Evolutionary conservation across 352 stramenopile species (phyloP).

Genomic region (Phytopythium litorale): DNA sequence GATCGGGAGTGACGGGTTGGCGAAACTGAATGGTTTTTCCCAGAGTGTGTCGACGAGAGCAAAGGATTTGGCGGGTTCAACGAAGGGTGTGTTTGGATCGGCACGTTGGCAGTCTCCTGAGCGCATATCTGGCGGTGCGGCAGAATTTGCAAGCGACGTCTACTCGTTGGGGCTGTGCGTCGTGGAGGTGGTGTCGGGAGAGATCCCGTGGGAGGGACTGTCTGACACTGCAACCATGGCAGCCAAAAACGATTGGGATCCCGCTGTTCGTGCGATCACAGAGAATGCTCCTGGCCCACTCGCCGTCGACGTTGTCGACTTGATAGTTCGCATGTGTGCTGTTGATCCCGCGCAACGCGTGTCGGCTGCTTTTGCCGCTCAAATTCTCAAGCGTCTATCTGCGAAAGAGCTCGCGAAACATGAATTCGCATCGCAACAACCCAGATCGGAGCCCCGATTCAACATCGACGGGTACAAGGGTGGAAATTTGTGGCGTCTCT

Average conservation of each 20-base stretch:
- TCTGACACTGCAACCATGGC: too few species aligned
- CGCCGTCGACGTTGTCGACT: neutral
- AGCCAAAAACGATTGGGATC: neutral
- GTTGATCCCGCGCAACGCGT: neutral
- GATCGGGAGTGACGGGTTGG: slow-evolving; percentile 1
- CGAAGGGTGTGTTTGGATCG: too few species aligned
- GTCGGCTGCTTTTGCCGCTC: neutral
- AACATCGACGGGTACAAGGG: neutral
- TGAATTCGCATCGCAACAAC: neutral
- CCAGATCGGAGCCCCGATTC: neutral
- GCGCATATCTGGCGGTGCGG: too few species aligned
- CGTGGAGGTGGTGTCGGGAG: neutral
- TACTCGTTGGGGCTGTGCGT: too few species aligned
- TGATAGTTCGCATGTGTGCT: neutral
- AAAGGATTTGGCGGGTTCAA: too few species aligned
- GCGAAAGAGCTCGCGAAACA: neutral
- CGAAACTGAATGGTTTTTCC: slow-evolving; percentile 11
- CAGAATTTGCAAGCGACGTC: too few species aligned
- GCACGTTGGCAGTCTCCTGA: too few species aligned
- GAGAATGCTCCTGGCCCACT: neutral
- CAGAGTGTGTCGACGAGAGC: too few species aligned
- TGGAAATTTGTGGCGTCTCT: neutral
- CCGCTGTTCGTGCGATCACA: neutral
- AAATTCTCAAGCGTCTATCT: neutral
- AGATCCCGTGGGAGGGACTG: neutral